Base-by-base conservation (phyloP, 2,329 filamentous ascomycete genomes). In the Fusarium circinatum region DNA sequence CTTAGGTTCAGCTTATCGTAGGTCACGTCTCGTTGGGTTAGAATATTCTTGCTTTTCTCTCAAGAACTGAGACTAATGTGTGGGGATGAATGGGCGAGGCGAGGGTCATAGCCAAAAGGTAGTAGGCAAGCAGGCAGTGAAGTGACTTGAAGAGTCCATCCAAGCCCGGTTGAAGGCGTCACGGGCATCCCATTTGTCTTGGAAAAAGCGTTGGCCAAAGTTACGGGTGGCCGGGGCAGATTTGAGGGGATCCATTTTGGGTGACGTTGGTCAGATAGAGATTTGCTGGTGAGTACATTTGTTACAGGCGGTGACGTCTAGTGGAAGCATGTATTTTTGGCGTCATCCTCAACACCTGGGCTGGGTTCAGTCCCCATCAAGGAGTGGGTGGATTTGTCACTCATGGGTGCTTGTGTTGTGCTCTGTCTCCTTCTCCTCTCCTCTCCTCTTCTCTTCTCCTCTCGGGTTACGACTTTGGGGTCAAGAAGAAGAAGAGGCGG, bases 121-220 rank as follows among this genome's bases (percentile, higher is more conserved):
- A 62, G 14, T 34, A 62, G 39, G 57, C 73, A 70, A 62, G 45
- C 52, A 70, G 71, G 38, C 52, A 70, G 71, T 72, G 67, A 71
- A 74, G 71, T 74, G 67, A 72, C 49, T 68, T 68, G 55, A 64
- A 42, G 52, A 70, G 58, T 62, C 48, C 57, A 59, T 59, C 57
- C 67, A 62, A 62, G 68, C 66, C 68, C 59, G 59, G 70, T 44
- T 61, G 71, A 74, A 60, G 71, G 71, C 71, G 71, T 74, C 71
- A 74, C 71, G 71, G 62, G 71, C 62, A 61, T 72, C 70, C 65
- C 51, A 71, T 70, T 59, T 73, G 62, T 64, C 71, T 74, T 72
- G 62, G 47, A 51, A 62, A 57, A 68, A 73, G 67, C 28, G 71
- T 60, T 71, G 71, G 66, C 62, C 45, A 57, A 68, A 74, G 71